Conservation (phyloP, 371 early-diverging fungal genomes). For the Apophysomyces variabilis region DNA sequence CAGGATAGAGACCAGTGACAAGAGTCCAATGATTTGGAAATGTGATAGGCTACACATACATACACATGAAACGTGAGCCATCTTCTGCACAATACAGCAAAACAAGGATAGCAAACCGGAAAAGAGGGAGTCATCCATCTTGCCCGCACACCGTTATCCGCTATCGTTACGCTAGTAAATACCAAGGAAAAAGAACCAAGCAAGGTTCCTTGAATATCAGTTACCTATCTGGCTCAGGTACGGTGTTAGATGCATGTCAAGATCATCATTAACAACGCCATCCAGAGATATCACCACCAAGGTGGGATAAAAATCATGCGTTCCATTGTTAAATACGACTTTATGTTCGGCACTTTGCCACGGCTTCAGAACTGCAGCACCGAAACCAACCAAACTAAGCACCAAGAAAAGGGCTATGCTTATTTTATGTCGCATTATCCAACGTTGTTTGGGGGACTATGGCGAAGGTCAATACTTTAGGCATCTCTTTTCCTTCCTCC, state of each 20-base stretch:
- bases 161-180: slow-evolving; percentile 25
- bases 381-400: no score
- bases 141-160: slow-evolving; percentile 56
- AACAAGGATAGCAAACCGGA: slow-evolving; percentile 51
- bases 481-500: no score
- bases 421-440: no score
- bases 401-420: no score
- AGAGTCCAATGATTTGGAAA: slow-evolving; percentile 96
- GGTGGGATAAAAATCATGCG: slow-evolving; percentile 72
- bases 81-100: not conserved
- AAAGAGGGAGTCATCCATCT: slow-evolving; percentile 79
- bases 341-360: not conserved
- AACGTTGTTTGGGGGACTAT: no score
- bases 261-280: slow-evolving; percentile 86
- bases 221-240: slow-evolving; percentile 65
- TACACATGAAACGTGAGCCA: not conserved
- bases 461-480: no score
- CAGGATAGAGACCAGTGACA: slow-evolving; percentile 91
- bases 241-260: slow-evolving; percentile 77
- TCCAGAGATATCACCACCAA: slow-evolving; percentile 90
- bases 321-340: slow-evolving; percentile 58
- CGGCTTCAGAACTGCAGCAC: not conserved
- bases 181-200: not conserved
- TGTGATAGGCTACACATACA: slow-evolving; percentile 64
- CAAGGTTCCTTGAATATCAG: not conserved